Evolutionary conservation across 768 basidiomycete genomes (phyloP), one percentile per base, ranked within the genome.

Genomic region (Mycena polygramma): DNA sequence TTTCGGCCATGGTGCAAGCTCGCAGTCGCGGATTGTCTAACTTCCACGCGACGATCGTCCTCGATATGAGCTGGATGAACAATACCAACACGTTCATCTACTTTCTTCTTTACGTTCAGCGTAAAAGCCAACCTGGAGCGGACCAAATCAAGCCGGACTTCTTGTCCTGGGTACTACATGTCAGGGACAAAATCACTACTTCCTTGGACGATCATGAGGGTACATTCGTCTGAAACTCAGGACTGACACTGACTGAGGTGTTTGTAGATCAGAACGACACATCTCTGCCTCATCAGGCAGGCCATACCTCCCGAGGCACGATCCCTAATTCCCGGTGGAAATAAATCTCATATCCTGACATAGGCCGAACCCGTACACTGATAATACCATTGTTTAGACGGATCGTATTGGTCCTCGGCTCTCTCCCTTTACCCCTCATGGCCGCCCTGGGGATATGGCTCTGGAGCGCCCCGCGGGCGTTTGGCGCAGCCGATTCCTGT

Each of bases 1-100:
- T 73, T 52, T 60, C 72, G 19, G 63, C 72, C 30, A 37, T 71
- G 49, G 48, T 67, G 26, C 37, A 73, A 57, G 57, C 70, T 46
- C n/a, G n/a, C n/a, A 11, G 36, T 45, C 59, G 39, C 11, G 52
- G 57, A n/a, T 58, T 58, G 57, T 43, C 57, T n/a, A 58, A 43
- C 57, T 43, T 58, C 17, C 54, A 55, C 35, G 54, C 57, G 24
- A 41, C 39, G 39, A 17, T 41, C 26, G 37, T 58, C 26, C 57
- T 58, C 39, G 45, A 22, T 22, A 20, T 58, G 7, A 55, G 57
- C 39, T 58, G 57, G 57, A 58, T 57, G 55, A 57, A 57, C 35
- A 57, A 57, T 36, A 57, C 55, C 37, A 57, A 57, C 55, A 57
- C 55, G n/a, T 58, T 58, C n/a, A 55, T 58, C 6, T 58, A 58